Evolutionary conservation across 345 rosid species (phyloP), one percentile per base, ranked within the genome.

Genomic region (Cochlearia excelsa): DNA sequence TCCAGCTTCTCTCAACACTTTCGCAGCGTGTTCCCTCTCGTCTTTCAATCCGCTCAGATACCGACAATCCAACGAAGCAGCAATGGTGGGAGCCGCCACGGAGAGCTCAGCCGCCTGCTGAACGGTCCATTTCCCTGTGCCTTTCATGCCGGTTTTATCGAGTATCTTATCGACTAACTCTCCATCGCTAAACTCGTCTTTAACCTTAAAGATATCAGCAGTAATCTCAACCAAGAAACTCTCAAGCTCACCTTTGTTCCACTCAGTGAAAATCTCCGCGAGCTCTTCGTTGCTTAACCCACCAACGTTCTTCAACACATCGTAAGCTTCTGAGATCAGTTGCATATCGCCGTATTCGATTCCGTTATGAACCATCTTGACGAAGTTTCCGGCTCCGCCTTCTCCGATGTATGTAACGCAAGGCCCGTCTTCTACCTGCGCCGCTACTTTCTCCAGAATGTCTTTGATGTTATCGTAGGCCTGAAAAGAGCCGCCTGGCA

Each of bases 281-380:
- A 91, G 77, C 76, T 91, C 92, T 6, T 54, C 69, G 43, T 88
- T 91, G 3, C 77, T 71, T 30, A 86, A 72, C 26, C 96, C 95
- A 0, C 95, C 98, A 9, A 84, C 90, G 64, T 88, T 78, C 79
- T 86, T 91, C 82, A 92, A 79, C 29, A 92, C 98, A 34, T 92
- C 98, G 44, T 89, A 92, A 7, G 98, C 97, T 63, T 92, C 97
- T 0, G 95, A 88, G 46, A 92, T 92, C 68, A 92, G 53, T 68
- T 92, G 98, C 98, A 92, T 92, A 46, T 92, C 98, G 4, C 98
- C 98, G n/a, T 89, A 92, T 57, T 89, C 98, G 30, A 92, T 92
- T 60, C 98, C 98, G n/a, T 92, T 92, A 55, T 92, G 98, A 40
- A 92, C 94, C 98, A 92, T 92, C 59, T 92, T 92, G 26, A 92